A percentile compares a stretch with the other conserved stretches of the same genome.
These are phyloP conservation scores for Jatropha podagrica DNA, from an alignment of 441 rosid species.

Conservation along the genomic window DNA sequence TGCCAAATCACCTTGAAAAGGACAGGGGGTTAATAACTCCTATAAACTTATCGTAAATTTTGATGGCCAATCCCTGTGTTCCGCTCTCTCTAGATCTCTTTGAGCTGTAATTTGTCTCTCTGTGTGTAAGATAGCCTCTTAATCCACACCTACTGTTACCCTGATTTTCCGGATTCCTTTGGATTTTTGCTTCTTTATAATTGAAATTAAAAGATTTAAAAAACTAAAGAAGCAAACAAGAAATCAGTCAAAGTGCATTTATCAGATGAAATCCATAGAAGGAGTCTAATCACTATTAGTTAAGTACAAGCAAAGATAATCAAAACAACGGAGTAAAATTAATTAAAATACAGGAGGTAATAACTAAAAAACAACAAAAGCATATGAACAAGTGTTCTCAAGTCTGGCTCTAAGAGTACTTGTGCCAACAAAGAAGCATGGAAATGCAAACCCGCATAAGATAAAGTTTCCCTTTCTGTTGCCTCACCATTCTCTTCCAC, in stretches of 20 bases:
- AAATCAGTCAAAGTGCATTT: slow-evolving; percentile 1
- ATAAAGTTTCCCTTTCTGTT: slow-evolving; percentile 60
- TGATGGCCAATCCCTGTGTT: slow-evolving; percentile 24
- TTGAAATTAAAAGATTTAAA: background rate
- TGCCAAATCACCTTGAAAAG: slow-evolving; percentile 40
- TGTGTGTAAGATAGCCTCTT: slow-evolving; percentile 12
- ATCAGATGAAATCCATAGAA: background rate
- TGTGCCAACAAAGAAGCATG: slow-evolving; percentile 66
- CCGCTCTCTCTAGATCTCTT: background rate
- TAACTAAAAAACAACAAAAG: background rate
- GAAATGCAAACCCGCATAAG: slow-evolving; percentile 57
- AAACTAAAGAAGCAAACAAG: background rate
- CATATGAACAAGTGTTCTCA: background rate
- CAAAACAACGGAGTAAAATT: background rate
- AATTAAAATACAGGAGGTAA: background rate
- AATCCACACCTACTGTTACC: slow-evolving; percentile 11
- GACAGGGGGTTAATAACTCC: slow-evolving; percentile 10
- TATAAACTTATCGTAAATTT: slow-evolving; percentile 25
- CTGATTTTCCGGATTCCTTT: slow-evolving; percentile 33
- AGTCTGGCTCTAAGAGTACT: slow-evolving; percentile 29
- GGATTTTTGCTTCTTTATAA: slow-evolving; percentile 3
- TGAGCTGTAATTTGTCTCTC: slow-evolving; percentile 31
- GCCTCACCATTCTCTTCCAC: slow-evolving; percentile 64
- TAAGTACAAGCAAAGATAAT: background rate
- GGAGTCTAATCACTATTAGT: background rate